Evolutionary conservation across 108 stramenopile genomes (phyloP).

Genomic region (Cyclostephanos invisitatus): DNA sequence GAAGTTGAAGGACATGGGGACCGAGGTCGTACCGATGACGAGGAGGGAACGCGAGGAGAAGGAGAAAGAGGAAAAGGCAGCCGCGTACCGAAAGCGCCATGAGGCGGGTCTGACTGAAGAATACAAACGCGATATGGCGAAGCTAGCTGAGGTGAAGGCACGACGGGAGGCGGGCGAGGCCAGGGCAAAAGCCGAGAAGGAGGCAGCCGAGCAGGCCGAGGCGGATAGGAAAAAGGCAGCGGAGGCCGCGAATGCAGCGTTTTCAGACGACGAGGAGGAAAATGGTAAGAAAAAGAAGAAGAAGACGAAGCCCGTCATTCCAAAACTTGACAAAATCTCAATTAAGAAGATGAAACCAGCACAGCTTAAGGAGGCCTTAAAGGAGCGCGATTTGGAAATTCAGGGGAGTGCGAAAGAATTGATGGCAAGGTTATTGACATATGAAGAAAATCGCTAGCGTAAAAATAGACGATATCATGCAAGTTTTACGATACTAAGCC

Average conservation of each 20-base stretch:
- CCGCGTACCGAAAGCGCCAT: conserved; percentile 57
- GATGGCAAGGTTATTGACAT: conserved; percentile 66
- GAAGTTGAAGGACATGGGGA: conserved; percentile 49
- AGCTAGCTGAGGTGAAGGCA: conserved; percentile 76
- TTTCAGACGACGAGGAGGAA: conserved; percentile 47
- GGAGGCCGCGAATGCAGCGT: conserved; percentile 26
- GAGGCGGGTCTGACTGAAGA: conserved; percentile 77
- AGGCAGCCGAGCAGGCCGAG: conserved; percentile 53
- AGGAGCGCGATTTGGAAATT: conserved; percentile 79
- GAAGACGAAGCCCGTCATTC: conserved; percentile 46
- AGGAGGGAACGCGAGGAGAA: conserved; percentile 60
- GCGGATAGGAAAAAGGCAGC: conserved; percentile 56
- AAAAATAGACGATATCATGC: background rate
- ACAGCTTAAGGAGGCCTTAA: conserved; percentile 85
- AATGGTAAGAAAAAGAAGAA: conserved; percentile 67
- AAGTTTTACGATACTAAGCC: background rate
- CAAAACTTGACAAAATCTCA: conserved; percentile 83
- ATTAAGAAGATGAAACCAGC: conserved; percentile 93
- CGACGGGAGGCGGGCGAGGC: conserved; percentile 72
- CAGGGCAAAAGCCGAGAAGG: conserved; percentile 59
- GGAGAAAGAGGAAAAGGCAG: conserved; percentile 58
- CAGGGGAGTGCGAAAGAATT: conserved; percentile 86
- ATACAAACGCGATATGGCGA: conserved; percentile 86
- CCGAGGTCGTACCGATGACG: conserved; percentile 36
- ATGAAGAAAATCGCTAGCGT: conserved; percentile 71